Conservation (phyloP, 306 rosid species). For the Vachellia pachyceras region DNA sequence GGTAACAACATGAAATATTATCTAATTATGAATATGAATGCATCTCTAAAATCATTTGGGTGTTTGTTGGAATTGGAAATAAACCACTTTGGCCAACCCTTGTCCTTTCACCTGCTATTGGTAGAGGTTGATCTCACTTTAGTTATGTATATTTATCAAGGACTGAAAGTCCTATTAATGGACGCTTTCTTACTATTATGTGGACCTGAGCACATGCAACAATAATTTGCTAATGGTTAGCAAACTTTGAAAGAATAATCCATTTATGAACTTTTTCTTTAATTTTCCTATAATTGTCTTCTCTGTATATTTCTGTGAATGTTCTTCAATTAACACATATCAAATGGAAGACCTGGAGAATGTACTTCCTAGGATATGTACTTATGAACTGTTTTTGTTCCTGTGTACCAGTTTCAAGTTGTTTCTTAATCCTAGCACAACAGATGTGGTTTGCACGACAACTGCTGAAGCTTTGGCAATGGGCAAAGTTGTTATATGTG, state of each 20-base stretch:
- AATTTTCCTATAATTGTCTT: neutral
- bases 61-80: constrained; percentile 11
- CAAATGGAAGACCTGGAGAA: constrained; percentile 17
- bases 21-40: neutral
- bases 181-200: neutral
- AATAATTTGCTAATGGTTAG: constrained; percentile 19
- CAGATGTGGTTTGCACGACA: constrained; percentile 94
- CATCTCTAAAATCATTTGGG: constrained; percentile 9
- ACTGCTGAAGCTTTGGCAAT: constrained; percentile 97
- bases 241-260: neutral
- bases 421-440: constrained; percentile 95
- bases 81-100: constrained; percentile 17
- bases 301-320: neutral
- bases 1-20: constrained; percentile 19
- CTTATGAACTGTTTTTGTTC: constrained; percentile 31
- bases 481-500: constrained; percentile 86
- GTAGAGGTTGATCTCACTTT: constrained; percentile 21
- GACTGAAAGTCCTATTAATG: neutral
- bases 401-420: constrained; percentile 71
- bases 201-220: neutral
- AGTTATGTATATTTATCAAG: constrained; percentile 1
- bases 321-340: neutral
- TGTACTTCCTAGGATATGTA: constrained; percentile 29
- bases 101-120: constrained; percentile 21
- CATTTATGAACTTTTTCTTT: neutral